phyloP scores from a whole-genome alignment of 805 yeast species.

The Wickerhamiella cacticola region DNA sequence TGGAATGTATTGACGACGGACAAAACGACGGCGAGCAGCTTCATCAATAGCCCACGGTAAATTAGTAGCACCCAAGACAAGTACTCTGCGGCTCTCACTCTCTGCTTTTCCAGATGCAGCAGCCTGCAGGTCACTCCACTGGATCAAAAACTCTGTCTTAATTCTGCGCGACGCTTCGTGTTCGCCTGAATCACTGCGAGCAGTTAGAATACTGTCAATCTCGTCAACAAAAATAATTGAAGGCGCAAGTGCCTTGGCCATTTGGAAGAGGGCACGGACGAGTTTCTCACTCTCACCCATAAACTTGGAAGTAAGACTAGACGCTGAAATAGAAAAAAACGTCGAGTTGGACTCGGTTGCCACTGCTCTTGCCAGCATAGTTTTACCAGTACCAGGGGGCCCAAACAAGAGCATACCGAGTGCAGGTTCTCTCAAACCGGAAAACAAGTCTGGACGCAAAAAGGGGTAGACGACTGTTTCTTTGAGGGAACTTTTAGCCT shows the following conservation, averaged over 20 bases:
- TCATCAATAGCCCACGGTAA: conserved; percentile 95
- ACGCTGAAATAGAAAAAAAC: conserved; percentile 82
- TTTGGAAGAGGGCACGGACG: conserved; percentile 72
- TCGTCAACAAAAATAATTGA: conserved; percentile 93
- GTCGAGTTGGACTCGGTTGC: conserved; percentile 92
- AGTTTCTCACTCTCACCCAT: conserved; percentile 91
- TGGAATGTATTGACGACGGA: conserved; percentile 84
- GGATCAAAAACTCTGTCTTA: conserved; percentile 84
- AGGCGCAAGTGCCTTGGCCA: conserved; percentile 80
- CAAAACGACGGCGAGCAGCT: conserved; percentile 89
- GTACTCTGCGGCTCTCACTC: conserved; percentile 50
- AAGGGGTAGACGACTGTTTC: conserved; percentile 96
- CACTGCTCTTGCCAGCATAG: conserved; percentile 93
- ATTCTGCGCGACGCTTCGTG: conserved; percentile 82
- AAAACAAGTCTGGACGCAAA: conserved; percentile 80
- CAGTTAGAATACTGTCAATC: conserved; percentile 78
- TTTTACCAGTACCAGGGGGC: conserved; percentile 98
- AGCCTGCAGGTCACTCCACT: conserved; percentile 85
- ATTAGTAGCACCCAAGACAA: conserved; percentile 90
- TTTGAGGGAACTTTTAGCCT: conserved; percentile 78
- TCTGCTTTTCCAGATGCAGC: conserved; percentile 69
- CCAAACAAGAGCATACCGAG: conserved; percentile 94
- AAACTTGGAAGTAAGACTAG: conserved; percentile 68
- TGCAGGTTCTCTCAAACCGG: conserved; percentile 86
- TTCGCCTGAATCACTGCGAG: conserved; percentile 64